Evolutionary conservation across 2,329 filamentous ascomycete genomes (phyloP).

Genomic region (Fusarium graminum): DNA sequence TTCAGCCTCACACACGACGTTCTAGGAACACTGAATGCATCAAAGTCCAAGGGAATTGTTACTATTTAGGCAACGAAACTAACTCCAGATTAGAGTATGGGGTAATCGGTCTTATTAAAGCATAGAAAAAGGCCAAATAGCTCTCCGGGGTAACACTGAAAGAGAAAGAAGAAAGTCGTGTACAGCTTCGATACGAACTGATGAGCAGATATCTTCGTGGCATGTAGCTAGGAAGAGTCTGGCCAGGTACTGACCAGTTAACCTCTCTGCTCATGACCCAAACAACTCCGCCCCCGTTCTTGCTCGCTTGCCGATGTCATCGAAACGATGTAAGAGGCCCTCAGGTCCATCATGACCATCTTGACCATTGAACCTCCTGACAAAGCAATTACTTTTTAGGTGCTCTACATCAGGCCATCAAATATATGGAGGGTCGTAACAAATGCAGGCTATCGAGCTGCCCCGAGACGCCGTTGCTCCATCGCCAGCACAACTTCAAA

Average conservation of each 20-base stretch:
- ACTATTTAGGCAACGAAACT: constrained; percentile 49
- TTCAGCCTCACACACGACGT: background rate
- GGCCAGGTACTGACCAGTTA: constrained; percentile 12
- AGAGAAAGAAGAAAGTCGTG: constrained; percentile 53
- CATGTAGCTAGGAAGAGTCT: constrained; percentile 27
- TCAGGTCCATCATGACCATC: constrained; percentile 35
- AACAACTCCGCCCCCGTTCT: constrained; percentile 33
- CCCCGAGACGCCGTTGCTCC: constrained; percentile 54
- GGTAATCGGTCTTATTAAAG: constrained; percentile 56
- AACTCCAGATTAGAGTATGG: constrained; percentile 52
- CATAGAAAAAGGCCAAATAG: constrained; percentile 55
- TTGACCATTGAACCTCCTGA: constrained; percentile 39
- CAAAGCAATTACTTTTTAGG: constrained; percentile 45
- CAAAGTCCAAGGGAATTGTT: constrained; percentile 45
- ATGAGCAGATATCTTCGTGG: constrained; percentile 11
- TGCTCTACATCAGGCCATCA: constrained; percentile 50
- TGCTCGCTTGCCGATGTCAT: constrained; percentile 44
- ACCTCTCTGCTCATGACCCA: constrained; percentile 7
- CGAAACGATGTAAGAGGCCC: constrained; percentile 39
- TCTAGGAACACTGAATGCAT: constrained; percentile 5
- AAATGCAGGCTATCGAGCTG: constrained; percentile 49
- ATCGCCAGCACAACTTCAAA: constrained; percentile 51
- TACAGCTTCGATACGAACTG: constrained; percentile 39
- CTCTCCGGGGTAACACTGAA: constrained; percentile 55
- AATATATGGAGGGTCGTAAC: constrained; percentile 52